Base-by-base conservation (phyloP, 192 early-diverging fungal species). In the Coemansia sp. region DNA sequence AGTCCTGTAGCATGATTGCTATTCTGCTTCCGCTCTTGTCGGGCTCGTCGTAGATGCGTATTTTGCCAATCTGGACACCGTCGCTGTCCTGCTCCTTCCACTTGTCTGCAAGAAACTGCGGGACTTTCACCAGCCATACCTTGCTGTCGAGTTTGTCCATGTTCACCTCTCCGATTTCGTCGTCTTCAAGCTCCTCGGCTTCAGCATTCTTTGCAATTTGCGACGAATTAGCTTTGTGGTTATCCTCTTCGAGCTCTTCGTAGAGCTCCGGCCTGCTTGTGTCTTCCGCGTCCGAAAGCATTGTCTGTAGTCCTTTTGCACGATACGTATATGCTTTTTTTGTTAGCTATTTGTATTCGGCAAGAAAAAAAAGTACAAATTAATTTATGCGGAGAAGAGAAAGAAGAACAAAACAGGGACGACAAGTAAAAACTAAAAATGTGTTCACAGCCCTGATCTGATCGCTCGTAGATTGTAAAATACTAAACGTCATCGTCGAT, bases 101-200 rank as follows among this genome's bases (percentile, higher is more conserved):
- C 63, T 87, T 86, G 5, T 95, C 89, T 1, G 93, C 93, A 59
- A 97, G 70, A 68, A 96, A 96, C 59, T 84, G 85, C 6, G 95
- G 95, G 19, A 97, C 89, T 73, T 98, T 98, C 36, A 97, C 93
- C 9, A 97, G 86, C 95, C 95, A 97, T 17, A 93, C 89, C 72
- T 94, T 91, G 50, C 83, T 89, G 2, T 78, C 85, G 11, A 87
- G 67, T 32, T 87, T 83, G 19, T 86, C 74, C 65, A 92, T 71
- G 56, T 88, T 82, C n/a, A 93, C 69, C 38, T 91, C 91, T 10
- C 74, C 87, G 43, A 90, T 88, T 20, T 93, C 90, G 48, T 89
- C 89, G 38, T 83, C 81, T 5, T 75, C 71, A 17, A 67, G 42
- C 50, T 61, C 65, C 5, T 70, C 65, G 10, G 36, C 43, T n/a